These are phyloP conservation scores for Przewalskia tangutica DNA, from an alignment of 257 asterid genomes.

Conservation along the genomic window DNA sequence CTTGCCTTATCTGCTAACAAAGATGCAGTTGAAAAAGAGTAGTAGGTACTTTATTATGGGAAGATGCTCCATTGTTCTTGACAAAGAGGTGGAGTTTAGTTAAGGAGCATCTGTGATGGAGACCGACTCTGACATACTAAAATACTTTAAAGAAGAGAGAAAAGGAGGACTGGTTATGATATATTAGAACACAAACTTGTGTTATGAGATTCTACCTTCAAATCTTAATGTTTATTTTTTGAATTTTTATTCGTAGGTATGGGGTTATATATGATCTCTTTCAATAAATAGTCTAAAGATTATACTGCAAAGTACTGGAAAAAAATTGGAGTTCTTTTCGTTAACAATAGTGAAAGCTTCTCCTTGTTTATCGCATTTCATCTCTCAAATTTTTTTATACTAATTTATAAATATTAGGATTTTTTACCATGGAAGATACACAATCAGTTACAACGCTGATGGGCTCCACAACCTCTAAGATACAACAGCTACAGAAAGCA, in stretches of 20 bases:
- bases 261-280: background rate
- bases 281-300: background rate
- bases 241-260: background rate
- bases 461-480: constrained; percentile 77
- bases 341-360: background rate
- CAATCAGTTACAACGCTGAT: constrained; percentile 49
- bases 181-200: background rate
- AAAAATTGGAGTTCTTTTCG: background rate
- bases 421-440: constrained; percentile 60
- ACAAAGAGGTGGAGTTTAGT: background rate
- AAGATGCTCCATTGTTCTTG: background rate
- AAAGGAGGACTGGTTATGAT: background rate
- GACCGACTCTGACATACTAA: background rate
- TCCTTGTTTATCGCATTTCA: background rate
- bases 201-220: background rate
- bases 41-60: background rate
- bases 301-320: background rate
- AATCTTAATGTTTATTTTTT: background rate
- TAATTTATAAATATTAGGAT: constrained; percentile 1
- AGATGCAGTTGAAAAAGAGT: background rate
- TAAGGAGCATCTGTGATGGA: background rate
- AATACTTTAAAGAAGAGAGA: background rate
- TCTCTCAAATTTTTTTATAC: background rate
- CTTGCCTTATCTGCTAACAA: background rate
- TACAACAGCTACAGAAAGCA: constrained; percentile 87